Evolutionary conservation across 2,329 filamentous ascomycete species (phyloP), one percentile per base, ranked within the genome.

Genomic region (Botrytis aclada): DNA sequence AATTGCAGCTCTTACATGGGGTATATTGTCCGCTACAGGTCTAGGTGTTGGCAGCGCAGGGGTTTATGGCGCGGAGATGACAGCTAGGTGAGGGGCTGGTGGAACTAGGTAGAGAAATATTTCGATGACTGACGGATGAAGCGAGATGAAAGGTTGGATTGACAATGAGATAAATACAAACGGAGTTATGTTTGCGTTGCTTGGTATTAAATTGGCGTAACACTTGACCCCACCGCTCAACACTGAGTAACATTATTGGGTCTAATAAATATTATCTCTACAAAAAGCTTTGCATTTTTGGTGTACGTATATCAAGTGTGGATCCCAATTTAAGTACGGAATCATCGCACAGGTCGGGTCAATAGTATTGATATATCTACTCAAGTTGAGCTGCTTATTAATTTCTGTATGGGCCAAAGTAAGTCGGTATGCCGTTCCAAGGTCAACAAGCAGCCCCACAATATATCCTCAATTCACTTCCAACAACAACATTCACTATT

Each of bases 1-100:
- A 75, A 80, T 83, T 16, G 83, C 83, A 3, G 83, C 85, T 10
- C 79, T 87, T 37, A 80, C 82, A 6, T 87, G 85, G 85, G 84
- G 84, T 3, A 75, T 87, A 64, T 81, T 82, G 20, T 81, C 81
- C 25, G 70, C 85, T 22, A 83, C 83, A 1, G 85, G 85, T 2
- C 77, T 87, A 37, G 85, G 84, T 4, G 78, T 81, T 58, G 85
- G 84, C 16, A 83, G 81, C 73, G 82, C 84, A 22, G 84, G 83
- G 20, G 84, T 86, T 5, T 84, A 84, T 77, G 85, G 85, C 4
- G 85, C 81, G 1, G 85, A 87, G 80, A 62, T 74, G 58, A 65
- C 74, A 9, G 74, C 73, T 22, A 72, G 73, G 37, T 78, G 34
- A 72, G 32, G 22, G 41, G 29, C 16, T 18, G 60, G 22, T 47